Conservation (phyloP, 176 grass and related monocot species). For the Secale cereale region DNA sequence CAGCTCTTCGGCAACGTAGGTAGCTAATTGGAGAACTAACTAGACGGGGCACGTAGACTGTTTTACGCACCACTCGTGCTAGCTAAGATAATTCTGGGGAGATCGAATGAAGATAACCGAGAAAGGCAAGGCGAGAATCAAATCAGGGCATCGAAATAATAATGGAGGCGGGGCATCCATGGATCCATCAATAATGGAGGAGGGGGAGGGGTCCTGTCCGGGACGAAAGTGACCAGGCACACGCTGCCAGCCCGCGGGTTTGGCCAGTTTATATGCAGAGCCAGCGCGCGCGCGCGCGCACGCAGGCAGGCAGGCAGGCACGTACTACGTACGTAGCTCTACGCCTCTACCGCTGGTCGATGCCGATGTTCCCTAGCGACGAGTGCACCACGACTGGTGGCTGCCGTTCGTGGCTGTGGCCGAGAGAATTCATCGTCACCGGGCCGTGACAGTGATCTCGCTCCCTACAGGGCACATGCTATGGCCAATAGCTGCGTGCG, state of each 20-base stretch:
- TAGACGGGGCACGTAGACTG: background rate
- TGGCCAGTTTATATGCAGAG: background rate
- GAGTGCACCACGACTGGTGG: background rate
- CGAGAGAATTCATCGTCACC: background rate
- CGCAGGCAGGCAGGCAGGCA: too few relatives aligned
- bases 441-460: too few relatives aligned
- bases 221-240: slow-evolving; percentile 29
- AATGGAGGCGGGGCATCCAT: slow-evolving; percentile 26
- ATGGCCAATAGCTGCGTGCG: background rate
- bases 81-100: background rate
- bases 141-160: slow-evolving; percentile 44
- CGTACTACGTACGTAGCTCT: background rate
- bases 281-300: background rate
- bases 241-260: background rate
- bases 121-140: slow-evolving; percentile 10
- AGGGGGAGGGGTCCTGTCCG: background rate
- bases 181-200: slow-evolving; percentile 30
- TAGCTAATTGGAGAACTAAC: background rate
- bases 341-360: background rate
- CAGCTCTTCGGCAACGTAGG: background rate
- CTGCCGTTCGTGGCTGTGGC: background rate
- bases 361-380: background rate
- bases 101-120: background rate
- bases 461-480: too few relatives aligned
- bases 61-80: background rate